Evolutionary conservation across 1,139 yeast genomes (phyloP).

Genomic region (Yamadazyma trypodendri): DNA sequence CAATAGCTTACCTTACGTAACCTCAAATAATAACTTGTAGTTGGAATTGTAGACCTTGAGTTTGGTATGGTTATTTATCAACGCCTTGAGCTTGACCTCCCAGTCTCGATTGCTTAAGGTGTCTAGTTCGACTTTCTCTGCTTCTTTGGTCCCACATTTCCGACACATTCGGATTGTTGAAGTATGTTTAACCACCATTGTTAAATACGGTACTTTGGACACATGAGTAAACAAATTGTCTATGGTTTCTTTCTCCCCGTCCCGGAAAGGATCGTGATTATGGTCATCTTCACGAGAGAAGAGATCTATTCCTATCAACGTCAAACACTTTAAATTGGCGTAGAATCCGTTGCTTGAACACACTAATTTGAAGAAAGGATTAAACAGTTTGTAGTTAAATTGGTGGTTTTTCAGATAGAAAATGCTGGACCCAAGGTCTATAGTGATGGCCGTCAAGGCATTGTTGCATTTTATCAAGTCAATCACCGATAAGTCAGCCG

Average conservation of each 20-base stretch:
- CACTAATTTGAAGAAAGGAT: conserved; percentile 42
- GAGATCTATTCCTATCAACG: conserved; percentile 35
- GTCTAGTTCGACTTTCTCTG: conserved; percentile 16
- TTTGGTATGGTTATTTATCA: conserved; percentile 17
- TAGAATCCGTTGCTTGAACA: conserved; percentile 41
- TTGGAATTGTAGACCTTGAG: conserved; percentile 21
- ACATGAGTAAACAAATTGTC: conserved; percentile 27
- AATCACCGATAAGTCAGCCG: conserved; percentile 48
- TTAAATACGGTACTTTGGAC: conserved; percentile 25
- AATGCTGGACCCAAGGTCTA: conserved; percentile 50
- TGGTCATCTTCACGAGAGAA: conserved; percentile 21
- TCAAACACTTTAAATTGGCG: conserved; percentile 24
- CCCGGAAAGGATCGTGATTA: conserved; percentile 15
- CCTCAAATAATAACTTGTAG: conserved; percentile 14
- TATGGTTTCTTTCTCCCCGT: conserved; percentile 23
- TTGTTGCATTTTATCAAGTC: conserved; percentile 35
- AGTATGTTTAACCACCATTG: conserved; percentile 16
- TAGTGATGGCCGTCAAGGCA: conserved; percentile 30
- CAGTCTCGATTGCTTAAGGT: conserved; percentile 22
- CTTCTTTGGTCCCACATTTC: conserved; percentile 33
- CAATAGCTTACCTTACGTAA: background rate
- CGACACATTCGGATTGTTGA: conserved; percentile 20
- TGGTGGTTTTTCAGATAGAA: conserved; percentile 31
- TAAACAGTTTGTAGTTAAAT: conserved; percentile 38
- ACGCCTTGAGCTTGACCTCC: conserved; percentile 28